These are phyloP conservation scores for Populus deltoides DNA, from an alignment of 345 rosid genomes.

Conservation along the genomic window DNA sequence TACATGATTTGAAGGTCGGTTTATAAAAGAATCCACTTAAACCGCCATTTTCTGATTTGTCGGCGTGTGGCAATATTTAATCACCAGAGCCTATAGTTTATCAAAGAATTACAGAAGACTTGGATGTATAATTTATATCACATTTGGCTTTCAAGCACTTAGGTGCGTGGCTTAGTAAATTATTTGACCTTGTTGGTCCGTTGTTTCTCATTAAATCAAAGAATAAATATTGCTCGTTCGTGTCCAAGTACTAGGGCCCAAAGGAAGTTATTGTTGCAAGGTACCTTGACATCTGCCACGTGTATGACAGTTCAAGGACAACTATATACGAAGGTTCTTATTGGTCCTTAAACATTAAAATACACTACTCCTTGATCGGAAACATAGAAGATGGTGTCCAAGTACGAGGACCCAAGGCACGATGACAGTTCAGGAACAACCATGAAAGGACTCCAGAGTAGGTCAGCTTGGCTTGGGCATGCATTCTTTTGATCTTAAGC, in stretches of 20 bases:
- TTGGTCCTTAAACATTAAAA: not conserved
- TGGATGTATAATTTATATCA: not conserved
- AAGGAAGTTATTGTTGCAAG: conserved; percentile 8
- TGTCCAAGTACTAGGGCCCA: conserved; percentile 28
- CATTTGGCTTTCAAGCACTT: not conserved
- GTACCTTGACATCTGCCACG: conserved; percentile 34
- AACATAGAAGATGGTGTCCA: conserved; percentile 3
- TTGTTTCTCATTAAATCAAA: not conserved
- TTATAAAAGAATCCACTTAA: conserved; percentile 27
- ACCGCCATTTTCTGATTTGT: conserved; percentile 50
- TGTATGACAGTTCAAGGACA: conserved; percentile 41
- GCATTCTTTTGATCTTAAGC: not conserved
- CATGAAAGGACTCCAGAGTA: not conserved
- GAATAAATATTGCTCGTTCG: not conserved
- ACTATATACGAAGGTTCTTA: not conserved
- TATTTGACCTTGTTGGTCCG: conserved; percentile 29
- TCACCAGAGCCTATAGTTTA: not conserved
- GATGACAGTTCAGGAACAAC: conserved; percentile 30
- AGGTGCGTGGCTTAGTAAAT: conserved; percentile 5
- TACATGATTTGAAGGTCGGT: conserved; percentile 36
- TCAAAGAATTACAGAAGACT: not conserved
- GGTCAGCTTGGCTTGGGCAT: not conserved
- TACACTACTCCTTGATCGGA: not conserved
- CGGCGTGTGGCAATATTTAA: conserved; percentile 32
- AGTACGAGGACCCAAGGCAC: conserved; percentile 2